Base-by-base conservation (phyloP, 768 basidiomycete genomes). In the Rhizopogon rudus region DNA sequence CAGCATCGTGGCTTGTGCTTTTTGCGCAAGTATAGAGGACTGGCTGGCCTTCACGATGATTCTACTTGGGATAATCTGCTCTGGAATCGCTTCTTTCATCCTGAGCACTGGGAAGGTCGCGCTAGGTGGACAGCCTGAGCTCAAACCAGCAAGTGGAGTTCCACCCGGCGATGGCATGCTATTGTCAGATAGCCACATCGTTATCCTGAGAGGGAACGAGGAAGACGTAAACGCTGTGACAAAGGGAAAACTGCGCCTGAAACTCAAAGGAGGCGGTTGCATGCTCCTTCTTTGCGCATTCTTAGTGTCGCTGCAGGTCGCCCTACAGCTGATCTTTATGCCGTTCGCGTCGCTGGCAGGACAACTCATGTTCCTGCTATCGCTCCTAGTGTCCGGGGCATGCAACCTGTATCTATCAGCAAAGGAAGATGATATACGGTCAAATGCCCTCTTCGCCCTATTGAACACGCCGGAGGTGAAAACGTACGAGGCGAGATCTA, bases 331-430 rank as follows among this genome's bases (percentile, higher is more conserved):
- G 14, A 41, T 71, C 41, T 61, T 71, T 35, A 61, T 72, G 25
- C 69, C 72, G 2, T 71, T 68, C 53, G 66, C 65, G 10, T 52
- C 52, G 1, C 61, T 70, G 9, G 65, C 72, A 12, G 71, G 72
- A 7, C 72, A 73, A 52, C 46, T 70, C 55, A 62, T 73, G 67
- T 72, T 73, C 51, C 54, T 73, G 22, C 49, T 56, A 14, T 65
- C 70, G 1, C 63, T 73, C 13, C 59, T 55, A 17, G 59, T 69
- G 0, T 72, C 72, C 2, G 73, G 72, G 70, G 14, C 16, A 5
- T 71, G 72, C 57, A 73, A 67, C 12, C 61, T 57, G 12, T 57
- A 56, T 25, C 45, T 72, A 13, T 68, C 69, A 25, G 48, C 48
- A 25, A 49, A 37, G 35, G 35, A 37, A 25, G 35, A 37, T 25